Conservation (phyloP, 371 early-diverging fungal genomes). For the Umbelopsis sp. region DNA sequence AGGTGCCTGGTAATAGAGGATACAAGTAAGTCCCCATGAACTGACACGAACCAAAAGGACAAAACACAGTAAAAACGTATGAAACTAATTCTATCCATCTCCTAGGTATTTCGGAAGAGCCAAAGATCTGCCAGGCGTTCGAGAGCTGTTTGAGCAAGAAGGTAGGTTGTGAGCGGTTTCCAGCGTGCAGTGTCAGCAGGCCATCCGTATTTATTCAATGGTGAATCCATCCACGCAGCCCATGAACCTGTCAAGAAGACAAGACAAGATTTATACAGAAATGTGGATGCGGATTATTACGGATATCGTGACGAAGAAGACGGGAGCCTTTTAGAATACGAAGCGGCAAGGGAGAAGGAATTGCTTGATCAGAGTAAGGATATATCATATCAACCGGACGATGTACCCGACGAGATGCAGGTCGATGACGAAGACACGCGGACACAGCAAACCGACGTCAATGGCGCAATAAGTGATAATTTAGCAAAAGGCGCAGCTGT, state of each 20-base stretch:
- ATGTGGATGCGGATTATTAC: slow-evolving; percentile 94
- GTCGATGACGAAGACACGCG: slow-evolving; percentile 31
- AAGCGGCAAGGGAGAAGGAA: slow-evolving; percentile 60
- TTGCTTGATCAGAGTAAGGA: slow-evolving; percentile 31
- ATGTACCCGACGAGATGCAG: slow-evolving; percentile 38
- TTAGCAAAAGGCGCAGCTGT: slow-evolving; percentile 39
- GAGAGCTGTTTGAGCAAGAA: slow-evolving; percentile 85
- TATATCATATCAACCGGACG: slow-evolving; percentile 24
- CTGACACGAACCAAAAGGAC: background rate
- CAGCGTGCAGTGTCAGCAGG: background rate
- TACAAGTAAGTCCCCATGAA: slow-evolving; percentile 72
- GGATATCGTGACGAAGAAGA: slow-evolving; percentile 96
- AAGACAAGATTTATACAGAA: slow-evolving; percentile 73
- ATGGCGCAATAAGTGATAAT: slow-evolving; percentile 26
- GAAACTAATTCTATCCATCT: background rate
- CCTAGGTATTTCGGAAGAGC: slow-evolving; percentile 96
- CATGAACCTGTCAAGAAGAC: slow-evolving; percentile 51
- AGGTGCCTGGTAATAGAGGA: slow-evolving; percentile 89
- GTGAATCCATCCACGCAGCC: slow-evolving; percentile 19
- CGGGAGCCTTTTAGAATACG: slow-evolving; percentile 78
- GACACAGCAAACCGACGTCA: slow-evolving; percentile 19
- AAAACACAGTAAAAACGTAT: background rate
- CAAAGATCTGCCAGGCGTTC: slow-evolving; percentile 92
- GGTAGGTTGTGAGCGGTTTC: slow-evolving; percentile 29
- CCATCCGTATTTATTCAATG: background rate